A percentile compares a stretch with the other conserved stretches of the same genome.
These are phyloP conservation scores for Seiridium cupressi DNA, from an alignment of 2,329 filamentous ascomycete species.

Conservation along the genomic window DNA sequence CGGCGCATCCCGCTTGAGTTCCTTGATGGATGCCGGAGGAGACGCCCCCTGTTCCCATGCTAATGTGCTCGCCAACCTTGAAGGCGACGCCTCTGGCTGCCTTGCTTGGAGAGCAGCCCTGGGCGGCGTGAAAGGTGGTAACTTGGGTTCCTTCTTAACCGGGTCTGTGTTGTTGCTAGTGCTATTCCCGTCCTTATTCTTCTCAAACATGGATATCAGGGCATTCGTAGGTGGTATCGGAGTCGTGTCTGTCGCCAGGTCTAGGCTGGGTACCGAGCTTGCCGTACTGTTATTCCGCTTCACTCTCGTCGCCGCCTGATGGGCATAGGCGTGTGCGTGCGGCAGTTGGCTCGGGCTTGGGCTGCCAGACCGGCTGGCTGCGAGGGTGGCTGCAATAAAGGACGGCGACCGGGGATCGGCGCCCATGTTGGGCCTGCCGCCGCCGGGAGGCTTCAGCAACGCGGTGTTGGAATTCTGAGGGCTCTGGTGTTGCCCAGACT, in stretches of 20 bases:
- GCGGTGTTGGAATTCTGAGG: background rate
- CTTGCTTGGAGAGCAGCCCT: conserved; percentile 20
- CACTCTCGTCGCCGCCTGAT: conserved; percentile 16
- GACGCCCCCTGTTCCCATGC: conserved; percentile 18
- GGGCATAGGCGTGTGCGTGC: conserved; percentile 16
- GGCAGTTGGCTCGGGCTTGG: conserved; percentile 39
- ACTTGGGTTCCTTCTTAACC: conserved; percentile 24
- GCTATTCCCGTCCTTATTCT: conserved; percentile 27
- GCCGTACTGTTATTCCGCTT: conserved; percentile 28
- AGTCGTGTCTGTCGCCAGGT: conserved; percentile 46
- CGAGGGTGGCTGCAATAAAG: conserved; percentile 60
- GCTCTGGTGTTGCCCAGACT: background rate
- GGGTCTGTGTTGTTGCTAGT: conserved; percentile 17
- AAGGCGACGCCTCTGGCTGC: conserved; percentile 20
- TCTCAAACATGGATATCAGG: conserved; percentile 69
- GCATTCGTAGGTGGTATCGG: conserved; percentile 62
- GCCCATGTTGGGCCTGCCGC: conserved; percentile 15
- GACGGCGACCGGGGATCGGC: conserved; percentile 52
- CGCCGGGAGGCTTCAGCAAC: conserved; percentile 14
- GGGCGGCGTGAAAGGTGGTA: conserved; percentile 30
- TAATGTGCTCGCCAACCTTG: conserved; percentile 15
- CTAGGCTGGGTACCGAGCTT: conserved; percentile 28
- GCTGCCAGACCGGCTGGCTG: conserved; percentile 60
- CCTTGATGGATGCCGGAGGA: conserved; percentile 11
- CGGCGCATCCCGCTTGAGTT: conserved; percentile 3